These are phyloP conservation scores for Mucor lusitanicus DNA, from an alignment of 371 early-diverging fungal genomes.

Conservation along the genomic window DNA sequence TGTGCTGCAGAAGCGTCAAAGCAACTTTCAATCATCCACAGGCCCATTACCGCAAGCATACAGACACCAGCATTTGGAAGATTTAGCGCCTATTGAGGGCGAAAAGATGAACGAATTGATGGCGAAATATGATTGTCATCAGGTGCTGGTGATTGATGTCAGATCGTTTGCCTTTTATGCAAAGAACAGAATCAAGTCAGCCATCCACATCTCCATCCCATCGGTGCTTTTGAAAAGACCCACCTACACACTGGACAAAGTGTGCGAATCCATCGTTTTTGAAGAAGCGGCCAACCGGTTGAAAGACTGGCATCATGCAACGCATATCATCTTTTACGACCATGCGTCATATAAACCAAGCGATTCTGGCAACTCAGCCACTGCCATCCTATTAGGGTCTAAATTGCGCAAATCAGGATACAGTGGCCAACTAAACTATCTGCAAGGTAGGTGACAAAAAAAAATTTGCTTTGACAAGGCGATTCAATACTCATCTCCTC, in stretches of 20 bases:
- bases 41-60: neutral
- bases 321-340: conserved; percentile 53
- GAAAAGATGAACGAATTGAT: conserved; percentile 1
- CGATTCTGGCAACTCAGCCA: conserved; percentile 39
- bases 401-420: conserved; percentile 18
- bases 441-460: conserved; percentile 16
- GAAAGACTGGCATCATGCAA: conserved; percentile 35
- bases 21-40: neutral
- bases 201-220: conserved; percentile 51
- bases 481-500: neutral
- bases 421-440: conserved; percentile 18
- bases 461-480: neutral
- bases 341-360: conserved; percentile 34
- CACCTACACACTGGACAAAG: conserved; percentile 46
- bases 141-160: conserved; percentile 52
- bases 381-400: conserved; percentile 31
- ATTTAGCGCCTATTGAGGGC: conserved; percentile 9
- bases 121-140: neutral
- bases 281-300: conserved; percentile 27
- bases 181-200: conserved; percentile 28
- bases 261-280: conserved; percentile 37
- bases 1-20: conserved; percentile 20
- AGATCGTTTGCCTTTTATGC: conserved; percentile 39
- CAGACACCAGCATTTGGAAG: conserved; percentile 5
- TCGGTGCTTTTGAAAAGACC: conserved; percentile 48